These are phyloP conservation scores for Huntiella abstrusa DNA, from an alignment of 2,329 filamentous ascomycete genomes.

Conservation along the genomic window DNA sequence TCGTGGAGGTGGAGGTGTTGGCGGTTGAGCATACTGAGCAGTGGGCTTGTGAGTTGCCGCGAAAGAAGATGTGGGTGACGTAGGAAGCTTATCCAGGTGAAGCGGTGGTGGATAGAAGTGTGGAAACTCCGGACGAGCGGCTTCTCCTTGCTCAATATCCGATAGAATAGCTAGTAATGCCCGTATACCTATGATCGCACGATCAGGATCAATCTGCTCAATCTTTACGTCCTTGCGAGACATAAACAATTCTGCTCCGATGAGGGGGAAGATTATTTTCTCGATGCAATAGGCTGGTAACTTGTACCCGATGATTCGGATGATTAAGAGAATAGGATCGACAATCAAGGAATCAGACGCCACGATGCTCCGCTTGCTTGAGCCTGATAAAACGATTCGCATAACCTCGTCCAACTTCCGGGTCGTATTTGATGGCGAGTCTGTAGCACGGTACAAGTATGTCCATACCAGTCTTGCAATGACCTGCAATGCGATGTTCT, in stretches of 20 bases:
- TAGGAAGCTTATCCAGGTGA: slow-evolving; percentile 26
- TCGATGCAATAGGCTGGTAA: slow-evolving; percentile 87
- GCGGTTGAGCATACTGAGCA: slow-evolving; percentile 14
- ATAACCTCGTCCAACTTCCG: slow-evolving; percentile 83
- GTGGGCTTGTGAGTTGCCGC: background rate
- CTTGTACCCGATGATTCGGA: slow-evolving; percentile 85
- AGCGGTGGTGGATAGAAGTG: slow-evolving; percentile 28
- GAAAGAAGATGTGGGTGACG: slow-evolving; percentile 27
- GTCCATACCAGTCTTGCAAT: slow-evolving; percentile 86
- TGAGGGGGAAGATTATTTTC: slow-evolving; percentile 80
- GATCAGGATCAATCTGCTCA: slow-evolving; percentile 86
- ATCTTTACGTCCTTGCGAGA: slow-evolving; percentile 61
- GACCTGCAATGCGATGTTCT: slow-evolving; percentile 68
- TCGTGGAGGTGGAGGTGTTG: slow-evolving; percentile 16
- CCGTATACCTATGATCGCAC: slow-evolving; percentile 91
- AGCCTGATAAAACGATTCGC: slow-evolving; percentile 61
- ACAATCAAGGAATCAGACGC: slow-evolving; percentile 69
- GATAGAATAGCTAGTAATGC: slow-evolving; percentile 86
- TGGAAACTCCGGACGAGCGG: slow-evolving; percentile 66
- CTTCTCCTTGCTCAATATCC: slow-evolving; percentile 71
- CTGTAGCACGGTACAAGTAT: slow-evolving; percentile 70
- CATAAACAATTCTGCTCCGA: slow-evolving; percentile 79
- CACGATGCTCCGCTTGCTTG: slow-evolving; percentile 54
- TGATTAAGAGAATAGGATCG: slow-evolving; percentile 81
- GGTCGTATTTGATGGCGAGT: slow-evolving; percentile 45